These are phyloP conservation scores for Rubroboletus pulcherrimus DNA, from an alignment of 768 basidiomycete species.

Conservation along the genomic window DNA sequence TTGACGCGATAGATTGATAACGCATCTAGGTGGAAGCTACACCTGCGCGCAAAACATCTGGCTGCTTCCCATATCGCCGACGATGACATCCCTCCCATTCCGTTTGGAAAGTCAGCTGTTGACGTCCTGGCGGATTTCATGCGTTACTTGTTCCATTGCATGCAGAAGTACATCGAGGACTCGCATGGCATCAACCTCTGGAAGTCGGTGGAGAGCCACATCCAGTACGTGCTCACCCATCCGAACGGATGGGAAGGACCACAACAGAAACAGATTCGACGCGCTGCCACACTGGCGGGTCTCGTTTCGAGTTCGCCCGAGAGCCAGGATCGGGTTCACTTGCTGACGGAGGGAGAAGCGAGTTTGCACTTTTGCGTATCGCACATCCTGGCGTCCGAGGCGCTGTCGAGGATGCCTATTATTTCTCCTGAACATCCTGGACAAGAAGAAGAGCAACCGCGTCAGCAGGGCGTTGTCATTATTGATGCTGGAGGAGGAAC, in stretches of 20 bases:
- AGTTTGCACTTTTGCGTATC: constrained; percentile 55
- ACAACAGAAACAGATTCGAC: constrained; percentile 55
- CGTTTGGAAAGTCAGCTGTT: constrained; percentile 37
- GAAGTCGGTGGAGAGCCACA: constrained; percentile 38
- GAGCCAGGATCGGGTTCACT: constrained; percentile 43
- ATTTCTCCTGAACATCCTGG: constrained; percentile 17
- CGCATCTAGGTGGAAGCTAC: constrained; percentile 33
- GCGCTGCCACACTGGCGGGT: constrained; percentile 49
- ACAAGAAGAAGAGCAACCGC: constrained; percentile 20
- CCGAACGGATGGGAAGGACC: constrained; percentile 65
- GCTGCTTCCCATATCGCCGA: constrained; percentile 30
- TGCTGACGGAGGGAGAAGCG: constrained; percentile 66
- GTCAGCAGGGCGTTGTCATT: constrained; percentile 37
- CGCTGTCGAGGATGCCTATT: constrained; percentile 16
- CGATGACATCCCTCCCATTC: constrained; percentile 39
- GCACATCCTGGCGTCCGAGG: constrained; percentile 40
- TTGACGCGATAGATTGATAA: not conserved
- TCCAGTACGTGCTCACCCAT: constrained; percentile 54
- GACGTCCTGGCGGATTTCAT: constrained; percentile 48
- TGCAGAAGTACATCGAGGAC: constrained; percentile 45
- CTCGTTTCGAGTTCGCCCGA: constrained; percentile 40
- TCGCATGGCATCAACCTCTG: constrained; percentile 46
- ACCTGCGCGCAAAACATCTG: constrained; percentile 36
- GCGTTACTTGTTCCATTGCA: constrained; percentile 42
- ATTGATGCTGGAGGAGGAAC: constrained; percentile 52